Evolutionary conservation across 2,329 filamentous ascomycete species (phyloP).

Genomic region (Claviceps maximensis): DNA sequence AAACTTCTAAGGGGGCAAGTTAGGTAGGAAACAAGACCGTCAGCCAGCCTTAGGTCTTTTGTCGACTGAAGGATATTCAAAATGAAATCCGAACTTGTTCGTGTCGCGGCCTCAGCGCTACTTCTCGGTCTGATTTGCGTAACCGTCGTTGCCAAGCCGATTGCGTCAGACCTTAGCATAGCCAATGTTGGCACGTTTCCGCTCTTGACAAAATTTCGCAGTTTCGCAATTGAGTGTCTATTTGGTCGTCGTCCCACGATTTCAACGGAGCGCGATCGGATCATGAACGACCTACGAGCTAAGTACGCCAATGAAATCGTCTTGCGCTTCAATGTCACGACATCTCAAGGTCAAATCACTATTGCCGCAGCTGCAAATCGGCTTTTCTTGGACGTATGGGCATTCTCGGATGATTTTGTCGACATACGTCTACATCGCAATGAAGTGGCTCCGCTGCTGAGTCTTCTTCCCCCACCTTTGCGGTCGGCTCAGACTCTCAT

Average conservation of each 20-base stretch:
- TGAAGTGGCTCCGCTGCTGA: conserved; percentile 64
- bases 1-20: neutral
- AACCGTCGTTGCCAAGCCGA: neutral
- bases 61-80: neutral
- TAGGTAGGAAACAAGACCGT: neutral
- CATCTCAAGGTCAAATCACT: conserved; percentile 52
- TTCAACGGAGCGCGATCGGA: conserved; percentile 10
- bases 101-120: neutral
- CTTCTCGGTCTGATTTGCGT: neutral
- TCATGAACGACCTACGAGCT: conserved; percentile 21
- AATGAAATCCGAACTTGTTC: conserved; percentile 1
- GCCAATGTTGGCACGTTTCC: conserved; percentile 26
- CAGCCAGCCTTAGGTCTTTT: neutral
- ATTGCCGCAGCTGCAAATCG: conserved; percentile 60
- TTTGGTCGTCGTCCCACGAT: conserved; percentile 32
- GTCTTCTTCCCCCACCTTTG: conserved; percentile 62
- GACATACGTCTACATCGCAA: conserved; percentile 71
- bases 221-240: conserved; percentile 34
- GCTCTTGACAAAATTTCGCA: conserved; percentile 36
- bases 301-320: conserved; percentile 74
- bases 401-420: conserved; percentile 65
- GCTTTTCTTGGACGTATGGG: conserved; percentile 84
- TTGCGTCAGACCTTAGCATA: conserved; percentile 1
- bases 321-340: conserved; percentile 70
- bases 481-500: conserved; percentile 63